Evolutionary conservation across 306 rosid species (phyloP), one percentile per base, ranked within the genome.

Genomic region (Vigna radiata): DNA sequence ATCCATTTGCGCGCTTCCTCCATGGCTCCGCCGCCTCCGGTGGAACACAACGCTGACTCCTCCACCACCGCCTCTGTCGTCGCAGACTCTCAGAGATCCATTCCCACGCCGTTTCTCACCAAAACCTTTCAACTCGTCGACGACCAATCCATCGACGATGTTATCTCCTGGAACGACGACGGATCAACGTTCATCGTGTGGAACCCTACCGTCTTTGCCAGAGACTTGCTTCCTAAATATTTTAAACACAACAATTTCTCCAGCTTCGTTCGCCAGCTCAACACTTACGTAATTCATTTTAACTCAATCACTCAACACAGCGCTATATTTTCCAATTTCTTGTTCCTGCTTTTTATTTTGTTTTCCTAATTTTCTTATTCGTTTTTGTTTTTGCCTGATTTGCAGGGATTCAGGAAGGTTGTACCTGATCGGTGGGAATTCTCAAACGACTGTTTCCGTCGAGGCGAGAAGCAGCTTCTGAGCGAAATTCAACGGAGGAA

Each of bases 371-470:
- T 11, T 14, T 16, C 3, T 8, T 27, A 60, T 12, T 0, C 1
- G 0, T 1, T 62, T 14, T 23, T 47, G 0, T 1, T 62, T 14
- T 23, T 47, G 17, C 19, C 37, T 60, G 64, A 7, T 65, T 80
- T 62, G 6, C 52, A 95, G 97, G 96, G 97, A 82, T 95, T 95
- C 69, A 83, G 90, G 29, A 95, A 95, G 41, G 92, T 95, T 3
- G 91, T 89, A 25, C 90, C 97, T 50, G 97, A 95, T 69, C 96
- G 99, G 13, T 95, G 97, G 97, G 99, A 95, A 75, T 95, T 95
- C 68, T 81, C 90, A 2, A 92, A 95, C 82, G 97, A 92, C 14
- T 88, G 0, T 72, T 95, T 95, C 6, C 92, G 92, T 17, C 77
- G 75, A 59, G 97, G 97, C 1, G 85, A 88, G 61, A 95, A 87